Percentiles rank a stretch among this genome's conserved stretches.
Conservation (phyloP, 2,329 filamentous ascomycete species). For the Rutstroemia sp. region DNA sequence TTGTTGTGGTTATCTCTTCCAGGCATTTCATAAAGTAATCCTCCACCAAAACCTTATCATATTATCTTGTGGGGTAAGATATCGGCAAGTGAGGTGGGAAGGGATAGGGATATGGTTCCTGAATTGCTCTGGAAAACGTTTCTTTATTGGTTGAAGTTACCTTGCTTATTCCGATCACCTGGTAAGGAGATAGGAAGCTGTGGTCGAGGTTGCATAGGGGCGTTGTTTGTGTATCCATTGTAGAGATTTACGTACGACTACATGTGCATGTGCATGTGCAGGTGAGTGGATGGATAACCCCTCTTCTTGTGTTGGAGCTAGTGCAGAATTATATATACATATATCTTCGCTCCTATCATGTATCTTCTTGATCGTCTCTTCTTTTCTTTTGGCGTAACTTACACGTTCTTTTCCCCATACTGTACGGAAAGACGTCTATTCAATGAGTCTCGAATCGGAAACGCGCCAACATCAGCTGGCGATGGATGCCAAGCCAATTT, state of each 20-base stretch:
- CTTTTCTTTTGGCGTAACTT: too few relatives aligned
- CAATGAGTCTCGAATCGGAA: background rate
- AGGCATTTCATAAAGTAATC: background rate
- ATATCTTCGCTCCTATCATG: too few relatives aligned
- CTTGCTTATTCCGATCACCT: background rate
- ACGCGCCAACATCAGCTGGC: background rate
- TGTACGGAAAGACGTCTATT: too few relatives aligned
- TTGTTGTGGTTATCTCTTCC: background rate
- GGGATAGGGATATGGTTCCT: background rate
- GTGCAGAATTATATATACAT: too few relatives aligned
- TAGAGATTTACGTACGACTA: too few relatives aligned
- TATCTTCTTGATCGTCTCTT: too few relatives aligned
- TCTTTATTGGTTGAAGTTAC: background rate
- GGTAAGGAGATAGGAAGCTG: background rate
- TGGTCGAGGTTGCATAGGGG: too few relatives aligned
- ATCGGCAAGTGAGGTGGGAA: background rate
- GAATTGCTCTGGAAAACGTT: background rate
- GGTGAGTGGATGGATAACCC: too few relatives aligned
- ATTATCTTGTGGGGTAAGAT: background rate
- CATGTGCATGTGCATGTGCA: background rate
- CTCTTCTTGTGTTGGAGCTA: too few relatives aligned
- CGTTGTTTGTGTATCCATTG: background rate
- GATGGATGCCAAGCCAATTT: constrained; percentile 7
- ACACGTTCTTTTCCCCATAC: too few relatives aligned
- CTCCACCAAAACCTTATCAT: constrained; percentile 1